Evolutionary conservation across 2,329 filamentous ascomycete genomes (phyloP).

Genomic region (Claviceps digitariae): DNA sequence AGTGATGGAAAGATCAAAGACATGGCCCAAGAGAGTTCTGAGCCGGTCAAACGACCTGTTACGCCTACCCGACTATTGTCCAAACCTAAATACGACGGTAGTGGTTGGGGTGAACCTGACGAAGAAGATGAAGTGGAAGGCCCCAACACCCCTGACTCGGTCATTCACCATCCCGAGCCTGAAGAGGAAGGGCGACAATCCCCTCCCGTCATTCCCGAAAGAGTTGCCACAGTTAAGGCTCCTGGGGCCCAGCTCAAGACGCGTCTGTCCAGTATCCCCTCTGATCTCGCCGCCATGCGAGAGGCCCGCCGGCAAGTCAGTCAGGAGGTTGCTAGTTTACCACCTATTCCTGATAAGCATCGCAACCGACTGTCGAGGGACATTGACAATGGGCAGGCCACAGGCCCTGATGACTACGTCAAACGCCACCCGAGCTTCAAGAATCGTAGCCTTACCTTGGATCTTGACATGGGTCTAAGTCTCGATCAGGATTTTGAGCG

Average conservation of each 20-base stretch:
- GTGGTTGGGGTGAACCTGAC: slow-evolving; percentile 43
- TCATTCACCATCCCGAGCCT: slow-evolving; percentile 63
- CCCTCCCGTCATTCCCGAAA: slow-evolving; percentile 61
- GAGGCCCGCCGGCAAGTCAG: slow-evolving; percentile 77
- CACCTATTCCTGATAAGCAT: slow-evolving; percentile 48
- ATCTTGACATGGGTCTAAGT: slow-evolving; percentile 72
- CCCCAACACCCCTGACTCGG: slow-evolving; percentile 71
- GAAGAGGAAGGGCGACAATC: slow-evolving; percentile 35
- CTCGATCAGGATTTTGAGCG: slow-evolving; percentile 88
- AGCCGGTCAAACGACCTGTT: slow-evolving; percentile 26
- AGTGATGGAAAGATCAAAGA: neutral
- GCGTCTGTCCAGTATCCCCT: slow-evolving; percentile 72
- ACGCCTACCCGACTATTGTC: slow-evolving; percentile 38
- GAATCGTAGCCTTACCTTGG: slow-evolving; percentile 69
- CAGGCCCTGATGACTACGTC: slow-evolving; percentile 28
- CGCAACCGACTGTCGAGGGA: slow-evolving; percentile 40
- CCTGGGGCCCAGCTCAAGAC: slow-evolving; percentile 80
- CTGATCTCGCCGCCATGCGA: slow-evolving; percentile 73
- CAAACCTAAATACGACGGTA: slow-evolving; percentile 51
- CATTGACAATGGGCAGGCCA: slow-evolving; percentile 24
- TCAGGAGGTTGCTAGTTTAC: slow-evolving; percentile 49
- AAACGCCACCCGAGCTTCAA: slow-evolving; percentile 61
- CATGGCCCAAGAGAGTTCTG: slow-evolving; percentile 24
- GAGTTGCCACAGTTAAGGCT: slow-evolving; percentile 77
- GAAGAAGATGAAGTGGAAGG: slow-evolving; percentile 42